Percentiles rank a stretch among this genome's conserved stretches.
These are phyloP conservation scores for Aspergillus spinulosporus DNA, from an alignment of 2,329 filamentous ascomycete species.

Conservation along the genomic window DNA sequence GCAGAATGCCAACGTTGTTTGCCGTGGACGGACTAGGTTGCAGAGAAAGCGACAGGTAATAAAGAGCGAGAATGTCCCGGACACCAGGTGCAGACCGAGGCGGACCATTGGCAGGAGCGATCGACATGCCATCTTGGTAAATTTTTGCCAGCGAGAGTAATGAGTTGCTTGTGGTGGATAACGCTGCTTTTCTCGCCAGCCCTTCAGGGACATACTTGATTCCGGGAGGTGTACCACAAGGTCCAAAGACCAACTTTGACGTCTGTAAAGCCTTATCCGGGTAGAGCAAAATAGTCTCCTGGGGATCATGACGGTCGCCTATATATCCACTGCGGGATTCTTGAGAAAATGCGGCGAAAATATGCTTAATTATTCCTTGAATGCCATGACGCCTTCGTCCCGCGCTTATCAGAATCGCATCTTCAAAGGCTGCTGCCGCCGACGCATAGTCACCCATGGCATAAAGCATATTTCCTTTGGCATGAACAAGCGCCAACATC, in stretches of 20 bases:
- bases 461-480: conserved; percentile 98
- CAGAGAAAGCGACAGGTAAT: conserved; percentile 90
- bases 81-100: conserved; percentile 71
- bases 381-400: conserved; percentile 71
- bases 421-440: conserved; percentile 88
- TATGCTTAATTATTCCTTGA: conserved; percentile 72
- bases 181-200: conserved; percentile 71
- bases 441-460: conserved; percentile 76
- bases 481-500: conserved; percentile 89
- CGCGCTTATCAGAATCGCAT: conserved; percentile 85
- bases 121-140: conserved; percentile 93
- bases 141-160: conserved; percentile 94
- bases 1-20: conserved; percentile 94
- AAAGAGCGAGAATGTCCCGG: conserved; percentile 87
- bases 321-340: conserved; percentile 43
- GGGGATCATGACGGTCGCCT: conserved; percentile 35
- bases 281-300: conserved; percentile 72
- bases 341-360: conserved; percentile 68
- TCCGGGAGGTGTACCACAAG: conserved; percentile 75
- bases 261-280: conserved; percentile 83
- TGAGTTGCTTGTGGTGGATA: conserved; percentile 94
- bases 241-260: conserved; percentile 76
- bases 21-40: conserved; percentile 96
- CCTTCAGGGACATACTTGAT: conserved; percentile 70
- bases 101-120: conserved; percentile 58